Base-by-base conservation (phyloP, 139 green algal genomes). In the Chlorella sp. region DNA sequence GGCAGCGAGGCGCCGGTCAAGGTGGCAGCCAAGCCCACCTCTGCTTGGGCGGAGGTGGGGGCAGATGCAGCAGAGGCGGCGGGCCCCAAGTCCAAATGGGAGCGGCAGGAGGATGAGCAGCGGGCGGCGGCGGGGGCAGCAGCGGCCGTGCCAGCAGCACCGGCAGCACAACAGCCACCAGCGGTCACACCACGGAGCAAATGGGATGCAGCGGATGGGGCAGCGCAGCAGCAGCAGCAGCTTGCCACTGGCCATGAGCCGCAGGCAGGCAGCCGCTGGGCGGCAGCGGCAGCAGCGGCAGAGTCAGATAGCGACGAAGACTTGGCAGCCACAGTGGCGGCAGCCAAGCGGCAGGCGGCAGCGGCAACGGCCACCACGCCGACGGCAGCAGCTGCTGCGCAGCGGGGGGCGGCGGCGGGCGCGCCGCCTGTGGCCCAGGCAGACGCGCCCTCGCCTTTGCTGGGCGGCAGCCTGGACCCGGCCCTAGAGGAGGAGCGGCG, bases 401-500 rank as follows among this genome's bases (percentile, higher is more conserved):
- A 44, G 28, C 30, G 32, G 34, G 76, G n/a, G 11, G 34, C 4
- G 4, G 38, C 60, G 9, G 36, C 60, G 3, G 21, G 32, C 39
- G 60, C 67, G 12, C 71, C 80, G 9, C n/a, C 63, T 11, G 62
- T 41, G 12, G 44, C 7, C 44, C 51, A 26, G 12, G 41, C 47
- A 2, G 80, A 76, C 15, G 73, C 73, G 21, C 68, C 67, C 3
- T 51, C 36, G 15, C 51, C 51, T 15, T 20, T 9, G 44, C 44
- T 15, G 2, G 51, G 12, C 51, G 51, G 51, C 28, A 47, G 60
- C 21, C 79, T 62, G 0, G 79, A 80, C 69, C 79, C 86, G 36
- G 80, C 34, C 17, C 73, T 57, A 15, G 88, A 92, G 34, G 88
- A 91, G 73, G 85, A 88, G 74, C 80, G 86, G 78, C 88, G 88